Conservation (phyloP, 441 rosid species). For the Kokia cookei region DNA sequence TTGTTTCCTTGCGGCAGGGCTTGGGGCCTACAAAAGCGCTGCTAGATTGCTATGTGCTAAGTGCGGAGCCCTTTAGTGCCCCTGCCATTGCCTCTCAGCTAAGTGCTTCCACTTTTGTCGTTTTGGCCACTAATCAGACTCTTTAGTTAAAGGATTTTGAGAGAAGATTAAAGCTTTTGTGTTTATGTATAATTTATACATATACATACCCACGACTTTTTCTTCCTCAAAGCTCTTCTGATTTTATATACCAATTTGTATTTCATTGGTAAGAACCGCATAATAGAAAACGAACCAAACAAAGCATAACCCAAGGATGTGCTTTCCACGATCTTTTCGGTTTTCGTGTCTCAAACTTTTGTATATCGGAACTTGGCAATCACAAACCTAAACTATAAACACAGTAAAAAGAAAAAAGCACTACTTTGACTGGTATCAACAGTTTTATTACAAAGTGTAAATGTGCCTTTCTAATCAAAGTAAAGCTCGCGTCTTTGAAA, state of each 20-base stretch:
- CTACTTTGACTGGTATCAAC: background rate
- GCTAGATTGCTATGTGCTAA: too few relatives aligned
- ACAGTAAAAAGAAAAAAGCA: background rate
- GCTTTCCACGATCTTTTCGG: background rate
- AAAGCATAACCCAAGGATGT: background rate
- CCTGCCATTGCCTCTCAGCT: background rate
- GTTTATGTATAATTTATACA: too few relatives aligned
- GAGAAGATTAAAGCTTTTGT: too few relatives aligned
- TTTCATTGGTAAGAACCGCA: background rate
- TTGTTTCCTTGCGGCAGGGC: too few relatives aligned
- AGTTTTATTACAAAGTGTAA: background rate
- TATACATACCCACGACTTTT: background rate
- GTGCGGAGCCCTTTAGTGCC: background rate
- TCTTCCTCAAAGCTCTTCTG: background rate
- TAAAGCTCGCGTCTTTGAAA: background rate
- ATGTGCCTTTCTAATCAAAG: background rate
- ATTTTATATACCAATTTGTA: background rate
- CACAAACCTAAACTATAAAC: too few relatives aligned
- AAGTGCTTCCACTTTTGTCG: conserved; percentile 14
- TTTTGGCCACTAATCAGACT: conserved; percentile 10
- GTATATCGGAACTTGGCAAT: background rate
- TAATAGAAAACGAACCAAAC: background rate
- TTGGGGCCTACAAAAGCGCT: too few relatives aligned
- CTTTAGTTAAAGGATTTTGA: background rate
- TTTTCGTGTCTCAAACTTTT: background rate